Conservation (phyloP, 495 filamentous ascomycete species). For the Aspergillus baeticus region DNA sequence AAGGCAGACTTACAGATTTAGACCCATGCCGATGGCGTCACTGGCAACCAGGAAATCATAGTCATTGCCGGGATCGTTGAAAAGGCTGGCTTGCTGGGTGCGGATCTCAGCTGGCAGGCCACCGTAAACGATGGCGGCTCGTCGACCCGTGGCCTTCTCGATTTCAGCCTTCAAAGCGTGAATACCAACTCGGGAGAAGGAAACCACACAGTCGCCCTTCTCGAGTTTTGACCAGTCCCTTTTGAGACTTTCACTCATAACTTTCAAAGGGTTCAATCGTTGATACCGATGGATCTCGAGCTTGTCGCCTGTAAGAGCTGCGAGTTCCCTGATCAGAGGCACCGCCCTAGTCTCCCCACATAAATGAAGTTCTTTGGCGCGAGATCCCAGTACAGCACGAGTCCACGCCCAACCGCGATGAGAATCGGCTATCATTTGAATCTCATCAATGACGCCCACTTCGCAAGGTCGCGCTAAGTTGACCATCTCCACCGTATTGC, state of each 20-base stretch:
- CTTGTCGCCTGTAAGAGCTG: constrained; percentile 76
- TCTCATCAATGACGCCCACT: constrained; percentile 96
- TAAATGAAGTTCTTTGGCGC: constrained; percentile 85
- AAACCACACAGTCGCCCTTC: constrained; percentile 88
- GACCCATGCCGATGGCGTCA: constrained; percentile 96
- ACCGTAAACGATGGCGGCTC: constrained; percentile 92
- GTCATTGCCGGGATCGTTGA: constrained; percentile 92
- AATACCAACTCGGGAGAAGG: constrained; percentile 78
- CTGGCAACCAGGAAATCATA: constrained; percentile 94
- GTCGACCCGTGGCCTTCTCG: constrained; percentile 68
- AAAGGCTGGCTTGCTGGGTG: constrained; percentile 83
- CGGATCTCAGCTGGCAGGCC: constrained; percentile 88
- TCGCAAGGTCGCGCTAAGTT: constrained; percentile 68
- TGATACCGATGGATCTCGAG: constrained; percentile 78
- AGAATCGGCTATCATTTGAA: constrained; percentile 87
- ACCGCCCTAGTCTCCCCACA: constrained; percentile 88
- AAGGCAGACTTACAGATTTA: constrained; percentile 67
- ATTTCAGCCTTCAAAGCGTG: constrained; percentile 78
- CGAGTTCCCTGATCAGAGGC: constrained; percentile 76
- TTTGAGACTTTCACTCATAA: constrained; percentile 58
- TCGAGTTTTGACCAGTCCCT: constrained; percentile 63
- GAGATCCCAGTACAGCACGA: constrained; percentile 80
- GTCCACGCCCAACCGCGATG: constrained; percentile 97
- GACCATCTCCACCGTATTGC: constrained; percentile 97
- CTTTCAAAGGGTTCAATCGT: constrained; percentile 74